A percentile compares a stretch with the other conserved stretches of the same genome.
These are phyloP conservation scores for Coniochaeta prunicola DNA, from an alignment of 2,329 filamentous ascomycete species.

Conservation along the genomic window DNA sequence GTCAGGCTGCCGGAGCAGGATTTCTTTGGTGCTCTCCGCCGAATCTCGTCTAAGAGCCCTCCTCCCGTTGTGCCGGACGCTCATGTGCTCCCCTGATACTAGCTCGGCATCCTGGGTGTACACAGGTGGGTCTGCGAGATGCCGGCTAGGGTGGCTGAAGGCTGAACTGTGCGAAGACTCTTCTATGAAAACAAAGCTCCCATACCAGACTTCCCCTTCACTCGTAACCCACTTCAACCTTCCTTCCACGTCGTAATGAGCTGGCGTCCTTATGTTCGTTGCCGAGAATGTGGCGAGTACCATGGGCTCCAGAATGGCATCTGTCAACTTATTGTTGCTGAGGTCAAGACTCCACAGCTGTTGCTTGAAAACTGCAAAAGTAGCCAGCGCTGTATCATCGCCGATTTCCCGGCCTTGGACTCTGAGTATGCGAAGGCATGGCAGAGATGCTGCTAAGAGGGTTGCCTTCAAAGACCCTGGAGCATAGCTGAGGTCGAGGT, in stretches of 20 bases:
- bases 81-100: neutral
- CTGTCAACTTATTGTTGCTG: conserved; percentile 42
- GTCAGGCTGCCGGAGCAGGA: conserved; percentile 16
- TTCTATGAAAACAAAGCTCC: conserved; percentile 34
- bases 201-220: conserved; percentile 26
- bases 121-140: conserved; percentile 40
- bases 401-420: conserved; percentile 38
- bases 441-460: conserved; percentile 27
- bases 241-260: conserved; percentile 38
- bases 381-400: conserved; percentile 23
- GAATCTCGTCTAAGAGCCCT: conserved; percentile 23
- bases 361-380: conserved; percentile 25
- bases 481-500: conserved; percentile 45
- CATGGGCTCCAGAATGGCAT: conserved; percentile 29
- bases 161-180: conserved; percentile 38
- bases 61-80: conserved; percentile 27
- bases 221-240: conserved; percentile 22
- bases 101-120: conserved; percentile 23
- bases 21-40: conserved; percentile 20
- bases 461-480: conserved; percentile 33
- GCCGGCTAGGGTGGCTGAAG: conserved; percentile 38
- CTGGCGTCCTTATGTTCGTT: conserved; percentile 18
- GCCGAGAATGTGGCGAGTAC: conserved; percentile 15
- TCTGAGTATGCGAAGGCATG: conserved; percentile 45
- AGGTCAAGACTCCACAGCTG: conserved; percentile 53